phyloP scores from a whole-genome alignment of 495 filamentous ascomycete genomes.

The Amorphotheca resinae region DNA sequence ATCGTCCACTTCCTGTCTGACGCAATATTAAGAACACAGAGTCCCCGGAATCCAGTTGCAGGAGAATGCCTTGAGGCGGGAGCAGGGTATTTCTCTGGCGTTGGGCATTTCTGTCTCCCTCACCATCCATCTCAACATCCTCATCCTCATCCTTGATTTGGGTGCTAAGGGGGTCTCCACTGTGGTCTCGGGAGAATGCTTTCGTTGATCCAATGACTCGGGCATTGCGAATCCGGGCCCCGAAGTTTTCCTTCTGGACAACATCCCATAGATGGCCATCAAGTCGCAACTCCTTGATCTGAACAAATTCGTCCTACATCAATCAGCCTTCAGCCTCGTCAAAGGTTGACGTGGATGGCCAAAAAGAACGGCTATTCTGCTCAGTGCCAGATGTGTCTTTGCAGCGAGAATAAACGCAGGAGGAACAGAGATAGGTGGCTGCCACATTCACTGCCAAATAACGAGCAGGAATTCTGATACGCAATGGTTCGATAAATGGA shows the following conservation, averaged over 20 bases:
- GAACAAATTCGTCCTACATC: slow-evolving; percentile 46
- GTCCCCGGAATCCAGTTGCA: slow-evolving; percentile 57
- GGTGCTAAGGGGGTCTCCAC: background rate
- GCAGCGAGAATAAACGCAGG: background rate
- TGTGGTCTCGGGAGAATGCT: slow-evolving; percentile 9
- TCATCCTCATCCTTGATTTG: slow-evolving; percentile 26
- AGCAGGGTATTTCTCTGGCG: slow-evolving; percentile 21
- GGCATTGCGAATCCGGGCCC: slow-evolving; percentile 53
- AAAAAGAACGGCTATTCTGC: background rate
- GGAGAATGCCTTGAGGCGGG: slow-evolving; percentile 64
- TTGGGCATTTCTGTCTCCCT: slow-evolving; percentile 1
- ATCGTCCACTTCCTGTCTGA: slow-evolving; percentile 27
- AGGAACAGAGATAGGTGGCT: background rate
- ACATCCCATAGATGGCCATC: slow-evolving; percentile 60
- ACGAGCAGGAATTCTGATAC: background rate
- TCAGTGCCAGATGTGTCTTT: background rate
- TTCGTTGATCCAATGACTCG: slow-evolving; percentile 34
- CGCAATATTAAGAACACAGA: slow-evolving; percentile 59
- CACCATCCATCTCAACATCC: slow-evolving; percentile 17
- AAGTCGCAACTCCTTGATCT: slow-evolving; percentile 53
- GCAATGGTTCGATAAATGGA: too few species aligned
- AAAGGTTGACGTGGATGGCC: background rate
- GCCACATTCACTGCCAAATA: background rate
- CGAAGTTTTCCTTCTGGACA: slow-evolving; percentile 60
- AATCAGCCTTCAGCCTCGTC: slow-evolving; percentile 18